Base-by-base conservation (phyloP, 805 yeast species). In the Ogataea thermomethanolica region DNA sequence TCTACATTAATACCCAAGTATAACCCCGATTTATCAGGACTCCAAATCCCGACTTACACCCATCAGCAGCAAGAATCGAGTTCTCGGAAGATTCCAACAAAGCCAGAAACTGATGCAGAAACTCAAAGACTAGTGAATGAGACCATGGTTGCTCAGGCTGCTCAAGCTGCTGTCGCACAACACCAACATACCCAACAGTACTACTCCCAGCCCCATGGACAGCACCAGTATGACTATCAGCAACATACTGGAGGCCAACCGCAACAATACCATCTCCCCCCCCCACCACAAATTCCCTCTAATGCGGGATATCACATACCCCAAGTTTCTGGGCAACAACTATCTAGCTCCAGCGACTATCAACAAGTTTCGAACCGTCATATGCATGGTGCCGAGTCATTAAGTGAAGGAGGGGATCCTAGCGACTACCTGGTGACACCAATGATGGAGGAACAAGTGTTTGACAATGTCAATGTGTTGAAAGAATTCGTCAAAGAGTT, bases 401-500 rank as follows among this genome's bases (percentile, higher is more conserved):
- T 44, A 14, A 17, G 41, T 5, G 50, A 43, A n/a, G 37, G 39
- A 5, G 51, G 52, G 6, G 56, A 54, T 39, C 51, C 55, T 10
- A 45, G 49, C 30, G 77, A 77, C 1, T 70, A 70, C 51, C 62
- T 75, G 48, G 70, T 74, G 51, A 75, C 81, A 5, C 69, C 78
- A 26, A 74, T 76, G 44, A 72, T 71, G 47, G 76, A 76, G 12
- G 77, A 73, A 47, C 78, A 74, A 50, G 69, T 66, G 15, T 76
- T 76, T 52, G 73, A 69, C 40, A 64, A 65, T 31, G 67, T 78
- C 21, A 71, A 70, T 20, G 76, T 70, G 35, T 62, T 76, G 48
- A 74, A 74, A 46, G 76, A 73, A 39, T 76, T 73, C 48, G 75
- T 76, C 36, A 68, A 68, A 37, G 79, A 74, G 43, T 76, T 74